Percentiles rank a stretch among this genome's conserved stretches.
Evolutionary conservation across 148 eudicot species (phyloP).

Genomic region (Cornus controversa): DNA sequence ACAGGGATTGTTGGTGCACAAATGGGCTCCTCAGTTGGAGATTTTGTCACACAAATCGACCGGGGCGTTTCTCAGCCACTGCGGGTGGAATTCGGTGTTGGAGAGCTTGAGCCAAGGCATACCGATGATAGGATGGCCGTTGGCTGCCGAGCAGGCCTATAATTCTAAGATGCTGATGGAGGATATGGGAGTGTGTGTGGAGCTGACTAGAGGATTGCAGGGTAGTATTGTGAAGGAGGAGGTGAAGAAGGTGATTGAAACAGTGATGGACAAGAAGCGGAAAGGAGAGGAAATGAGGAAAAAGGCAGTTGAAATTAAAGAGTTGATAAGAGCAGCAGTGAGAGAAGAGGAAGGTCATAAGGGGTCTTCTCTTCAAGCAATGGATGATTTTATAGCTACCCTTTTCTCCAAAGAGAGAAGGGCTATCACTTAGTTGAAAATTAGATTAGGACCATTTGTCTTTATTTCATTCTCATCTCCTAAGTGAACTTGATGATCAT

Average conservation of each 20-base stretch:
- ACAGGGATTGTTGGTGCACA: constrained; percentile 45
- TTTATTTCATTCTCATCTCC: too few species aligned
- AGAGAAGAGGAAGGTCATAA: constrained; percentile 25
- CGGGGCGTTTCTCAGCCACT: constrained; percentile 57
- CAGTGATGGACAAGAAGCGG: constrained; percentile 44
- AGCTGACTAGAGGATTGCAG: constrained; percentile 56
- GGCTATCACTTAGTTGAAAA: too few species aligned
- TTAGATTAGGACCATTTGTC: too few species aligned
- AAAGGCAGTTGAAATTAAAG: constrained; percentile 45
- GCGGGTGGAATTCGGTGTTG: constrained; percentile 66
- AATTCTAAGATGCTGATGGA: constrained; percentile 70
- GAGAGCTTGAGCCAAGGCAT: constrained; percentile 72
- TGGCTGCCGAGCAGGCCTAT: constrained; percentile 60
- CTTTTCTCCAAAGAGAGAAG: constrained; percentile 17
- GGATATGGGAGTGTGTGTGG: constrained; percentile 66
- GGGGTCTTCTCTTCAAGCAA: constrained; percentile 44
- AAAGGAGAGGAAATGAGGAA: constrained; percentile 55
- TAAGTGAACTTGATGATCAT: too few species aligned
- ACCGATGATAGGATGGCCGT: constrained; percentile 65
- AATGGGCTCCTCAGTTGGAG: constrained; percentile 73
- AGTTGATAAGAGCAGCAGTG: constrained; percentile 35
- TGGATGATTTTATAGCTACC: constrained; percentile 36
- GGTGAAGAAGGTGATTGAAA: constrained; percentile 44
- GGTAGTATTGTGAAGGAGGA: constrained; percentile 40
- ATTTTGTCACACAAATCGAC: constrained; percentile 57